These are phyloP conservation scores for Neofusicoccum cordaticola DNA, from an alignment of 2,329 filamentous ascomycete species.

Conservation along the genomic window DNA sequence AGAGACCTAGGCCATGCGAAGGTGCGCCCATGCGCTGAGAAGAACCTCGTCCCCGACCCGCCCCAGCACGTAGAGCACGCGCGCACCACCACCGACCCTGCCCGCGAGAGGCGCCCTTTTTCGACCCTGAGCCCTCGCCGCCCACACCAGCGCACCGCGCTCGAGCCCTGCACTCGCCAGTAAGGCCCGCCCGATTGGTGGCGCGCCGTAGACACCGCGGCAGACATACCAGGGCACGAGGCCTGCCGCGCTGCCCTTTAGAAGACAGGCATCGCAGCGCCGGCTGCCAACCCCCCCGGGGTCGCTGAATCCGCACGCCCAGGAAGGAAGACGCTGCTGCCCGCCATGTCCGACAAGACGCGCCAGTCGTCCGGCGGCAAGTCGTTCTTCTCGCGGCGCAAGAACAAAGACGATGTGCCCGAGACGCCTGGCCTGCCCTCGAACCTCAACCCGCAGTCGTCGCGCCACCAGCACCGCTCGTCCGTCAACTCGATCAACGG, in stretches of 20 bases:
- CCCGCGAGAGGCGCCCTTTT: slow-evolving; percentile 4
- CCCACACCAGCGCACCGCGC: slow-evolving; percentile 5
- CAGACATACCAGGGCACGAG: not conserved
- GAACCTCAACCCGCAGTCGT: slow-evolving; percentile 66
- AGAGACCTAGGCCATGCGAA: not conserved
- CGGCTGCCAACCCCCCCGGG: slow-evolving; percentile 9
- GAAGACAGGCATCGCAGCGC: not conserved
- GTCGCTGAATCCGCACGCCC: not conserved
- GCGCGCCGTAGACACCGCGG: not conserved
- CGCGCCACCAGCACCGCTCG: slow-evolving; percentile 62
- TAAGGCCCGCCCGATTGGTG: slow-evolving; percentile 7
- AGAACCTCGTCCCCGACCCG: not conserved
- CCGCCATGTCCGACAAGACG: slow-evolving; percentile 57
- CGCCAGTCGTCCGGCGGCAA: slow-evolving; percentile 78
- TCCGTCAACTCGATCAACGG: slow-evolving; percentile 62
- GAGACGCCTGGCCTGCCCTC: slow-evolving; percentile 60
- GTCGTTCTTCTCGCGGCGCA: slow-evolving; percentile 81
- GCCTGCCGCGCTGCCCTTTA: not conserved
- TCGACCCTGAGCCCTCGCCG: not conserved
- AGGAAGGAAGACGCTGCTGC: not conserved
- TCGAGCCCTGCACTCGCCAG: slow-evolving; percentile 7
- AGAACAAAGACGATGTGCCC: slow-evolving; percentile 65
- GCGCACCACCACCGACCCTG: not conserved
- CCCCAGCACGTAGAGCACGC: not conserved
- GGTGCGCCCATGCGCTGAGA: slow-evolving; percentile 9